These are phyloP conservation scores for Pharus latifolius DNA, from an alignment of 176 grass and related monocot genomes.

Conservation along the genomic window DNA sequence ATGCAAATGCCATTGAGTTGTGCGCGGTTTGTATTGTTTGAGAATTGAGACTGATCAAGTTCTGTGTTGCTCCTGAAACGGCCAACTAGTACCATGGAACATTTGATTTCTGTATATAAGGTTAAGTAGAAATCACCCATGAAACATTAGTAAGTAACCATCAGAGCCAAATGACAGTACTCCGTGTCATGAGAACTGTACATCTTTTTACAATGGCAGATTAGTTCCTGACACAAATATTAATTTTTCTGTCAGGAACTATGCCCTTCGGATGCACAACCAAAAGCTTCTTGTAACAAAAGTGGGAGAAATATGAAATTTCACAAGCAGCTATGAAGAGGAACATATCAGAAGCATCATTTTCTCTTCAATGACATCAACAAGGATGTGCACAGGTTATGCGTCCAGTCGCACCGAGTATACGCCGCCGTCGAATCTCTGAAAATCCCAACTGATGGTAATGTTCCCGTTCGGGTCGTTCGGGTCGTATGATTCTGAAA, in stretches of 20 bases:
- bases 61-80: too few species aligned
- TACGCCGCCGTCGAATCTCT: not conserved
- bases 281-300: not conserved
- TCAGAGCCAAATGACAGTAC: too few species aligned
- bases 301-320: not conserved
- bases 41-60: too few species aligned
- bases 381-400: not conserved
- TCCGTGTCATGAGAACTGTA: too few species aligned
- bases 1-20: not conserved
- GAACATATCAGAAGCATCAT: not conserved
- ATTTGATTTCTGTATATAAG: too few species aligned
- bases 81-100: too few species aligned
- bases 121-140: too few species aligned
- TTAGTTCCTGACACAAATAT: not conserved
- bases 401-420: conserved; percentile 49
- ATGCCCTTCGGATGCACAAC: not conserved
- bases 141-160: too few species aligned
- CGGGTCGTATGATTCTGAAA: conserved; percentile 52
- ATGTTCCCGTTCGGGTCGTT: conserved; percentile 56
- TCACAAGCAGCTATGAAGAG: not conserved
- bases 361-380: not conserved
- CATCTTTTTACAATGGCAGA: too few species aligned
- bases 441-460: conserved; percentile 67
- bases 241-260: not conserved
- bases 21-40: not conserved